Conservation (phyloP, 2,329 filamentous ascomycete genomes). For the Fusarium sp. region DNA sequence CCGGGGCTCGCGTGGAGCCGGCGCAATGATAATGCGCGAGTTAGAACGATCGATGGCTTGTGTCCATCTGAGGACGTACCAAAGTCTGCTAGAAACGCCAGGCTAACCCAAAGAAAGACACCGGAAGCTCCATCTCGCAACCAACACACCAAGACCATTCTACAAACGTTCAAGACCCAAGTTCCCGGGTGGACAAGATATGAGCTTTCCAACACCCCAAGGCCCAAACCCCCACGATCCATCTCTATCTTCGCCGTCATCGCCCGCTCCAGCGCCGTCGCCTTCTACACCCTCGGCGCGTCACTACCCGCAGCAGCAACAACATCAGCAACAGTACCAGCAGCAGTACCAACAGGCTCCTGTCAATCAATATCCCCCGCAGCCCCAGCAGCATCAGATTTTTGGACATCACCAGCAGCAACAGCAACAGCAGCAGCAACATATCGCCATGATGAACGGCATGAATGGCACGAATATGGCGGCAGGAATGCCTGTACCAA, state of each 20-base stretch:
- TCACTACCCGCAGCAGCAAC: conserved; percentile 46
- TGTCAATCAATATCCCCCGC: conserved; percentile 28
- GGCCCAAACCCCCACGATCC: conserved; percentile 41
- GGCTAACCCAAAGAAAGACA: conserved; percentile 45
- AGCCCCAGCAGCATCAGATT: conserved; percentile 41
- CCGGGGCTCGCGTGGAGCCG: neutral
- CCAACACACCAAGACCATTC: conserved; percentile 39
- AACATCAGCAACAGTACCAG: conserved; percentile 34
- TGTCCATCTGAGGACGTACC: conserved; percentile 7
- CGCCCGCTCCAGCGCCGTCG: conserved; percentile 27
- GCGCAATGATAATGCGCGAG: conserved; percentile 34
- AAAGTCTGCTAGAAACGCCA: conserved; percentile 29
- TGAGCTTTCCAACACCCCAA: conserved; percentile 50
- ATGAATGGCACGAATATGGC: conserved; percentile 62
- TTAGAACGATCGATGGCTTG: neutral
- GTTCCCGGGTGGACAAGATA: conserved; percentile 43
- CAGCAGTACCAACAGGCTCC: conserved; percentile 35
- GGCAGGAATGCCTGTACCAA: conserved; percentile 64
- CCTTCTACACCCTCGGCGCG: conserved; percentile 36
- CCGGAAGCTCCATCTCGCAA: conserved; percentile 33
- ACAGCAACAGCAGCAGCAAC: conserved; percentile 37
- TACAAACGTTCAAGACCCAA: conserved; percentile 40
- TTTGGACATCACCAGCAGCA: conserved; percentile 38
- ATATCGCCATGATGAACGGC: conserved; percentile 58
- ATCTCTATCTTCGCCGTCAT: conserved; percentile 36